phyloP scores from a whole-genome alignment of 176 grass and related monocot species.

The Phoenix dactylifera region DNA sequence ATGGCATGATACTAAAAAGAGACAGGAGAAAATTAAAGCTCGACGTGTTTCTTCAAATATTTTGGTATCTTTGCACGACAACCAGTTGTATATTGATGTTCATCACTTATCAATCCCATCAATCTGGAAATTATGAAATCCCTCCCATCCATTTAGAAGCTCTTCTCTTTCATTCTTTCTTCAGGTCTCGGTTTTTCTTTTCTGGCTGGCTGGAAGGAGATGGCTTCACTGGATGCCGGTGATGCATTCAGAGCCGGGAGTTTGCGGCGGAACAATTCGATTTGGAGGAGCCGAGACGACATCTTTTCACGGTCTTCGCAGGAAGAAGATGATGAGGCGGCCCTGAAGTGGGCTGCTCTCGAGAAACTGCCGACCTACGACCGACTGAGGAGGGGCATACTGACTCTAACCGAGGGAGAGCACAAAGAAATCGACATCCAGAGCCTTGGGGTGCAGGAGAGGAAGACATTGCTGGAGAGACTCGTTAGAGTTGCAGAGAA shows the following conservation, averaged over 20 bases:
- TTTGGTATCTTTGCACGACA: too few species aligned
- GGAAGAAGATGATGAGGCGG: constrained; percentile 87
- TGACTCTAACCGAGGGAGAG: constrained; percentile 24
- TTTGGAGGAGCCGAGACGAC: constrained; percentile 48
- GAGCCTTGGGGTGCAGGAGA: constrained; percentile 32
- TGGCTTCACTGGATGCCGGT: constrained; percentile 34
- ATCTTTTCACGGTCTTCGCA: constrained; percentile 64
- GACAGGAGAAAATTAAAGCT: too few species aligned
- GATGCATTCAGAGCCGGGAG: constrained; percentile 31
- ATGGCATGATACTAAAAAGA: too few species aligned
- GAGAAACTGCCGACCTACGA: constrained; percentile 83
- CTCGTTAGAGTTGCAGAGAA: constrained; percentile 69
- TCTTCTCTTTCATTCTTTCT: not conserved
- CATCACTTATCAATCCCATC: too few species aligned
- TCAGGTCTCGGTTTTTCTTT: not conserved
- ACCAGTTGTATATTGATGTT: too few species aligned
- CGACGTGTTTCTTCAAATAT: too few species aligned
- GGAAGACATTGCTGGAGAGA: constrained; percentile 44
- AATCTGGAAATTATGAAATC: too few species aligned
- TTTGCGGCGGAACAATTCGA: constrained; percentile 35
- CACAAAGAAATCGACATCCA: constrained; percentile 50
- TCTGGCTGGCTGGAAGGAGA: not conserved
- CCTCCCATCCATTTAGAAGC: not conserved
- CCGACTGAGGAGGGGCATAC: constrained; percentile 60
- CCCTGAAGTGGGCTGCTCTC: constrained; percentile 73